Evolutionary conservation across 768 basidiomycete species (phyloP).

Genomic region (Sarcodon sp.): DNA sequence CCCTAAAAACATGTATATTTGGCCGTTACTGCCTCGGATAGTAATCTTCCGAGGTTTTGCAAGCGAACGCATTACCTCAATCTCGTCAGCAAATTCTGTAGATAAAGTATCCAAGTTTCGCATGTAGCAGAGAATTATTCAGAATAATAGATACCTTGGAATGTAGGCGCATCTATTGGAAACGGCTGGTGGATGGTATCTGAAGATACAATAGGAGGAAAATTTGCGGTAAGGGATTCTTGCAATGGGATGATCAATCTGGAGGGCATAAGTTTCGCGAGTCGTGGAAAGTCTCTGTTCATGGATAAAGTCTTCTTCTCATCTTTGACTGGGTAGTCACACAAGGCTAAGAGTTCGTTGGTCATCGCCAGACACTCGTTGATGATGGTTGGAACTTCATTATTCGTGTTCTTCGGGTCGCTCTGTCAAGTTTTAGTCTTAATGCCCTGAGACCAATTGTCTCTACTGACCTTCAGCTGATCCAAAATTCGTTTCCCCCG

Average conservation of each 20-base stretch:
- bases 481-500: slow-evolving; percentile 50
- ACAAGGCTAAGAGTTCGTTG: slow-evolving; percentile 54
- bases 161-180: slow-evolving; percentile 61
- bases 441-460: not conserved
- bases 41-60: slow-evolving; percentile 87
- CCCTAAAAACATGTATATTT: slow-evolving; percentile 80
- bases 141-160: slow-evolving; percentile 43
- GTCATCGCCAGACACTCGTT: slow-evolving; percentile 47
- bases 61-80: slow-evolving; percentile 85
- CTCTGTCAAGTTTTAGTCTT: slow-evolving; percentile 31
- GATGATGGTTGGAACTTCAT: slow-evolving; percentile 35
- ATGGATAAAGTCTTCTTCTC: slow-evolving; percentile 28
- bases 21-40: slow-evolving; percentile 72
- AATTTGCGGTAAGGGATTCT: slow-evolving; percentile 76
- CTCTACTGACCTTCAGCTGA: slow-evolving; percentile 38
- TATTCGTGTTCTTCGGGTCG: slow-evolving; percentile 17
- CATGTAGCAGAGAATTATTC: not conserved
- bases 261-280: slow-evolving; percentile 46
- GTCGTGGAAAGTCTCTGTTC: slow-evolving; percentile 38
- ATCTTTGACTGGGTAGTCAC: slow-evolving; percentile 37
- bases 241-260: slow-evolving; percentile 83
- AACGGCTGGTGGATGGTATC: slow-evolving; percentile 71
- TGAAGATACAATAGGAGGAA: slow-evolving; percentile 62
- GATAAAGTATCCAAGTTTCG: not conserved
- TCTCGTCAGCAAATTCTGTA: slow-evolving; percentile 67